Evolutionary conservation across 1,139 yeast genomes (phyloP).

Genomic region (Torulaspora globosa): DNA sequence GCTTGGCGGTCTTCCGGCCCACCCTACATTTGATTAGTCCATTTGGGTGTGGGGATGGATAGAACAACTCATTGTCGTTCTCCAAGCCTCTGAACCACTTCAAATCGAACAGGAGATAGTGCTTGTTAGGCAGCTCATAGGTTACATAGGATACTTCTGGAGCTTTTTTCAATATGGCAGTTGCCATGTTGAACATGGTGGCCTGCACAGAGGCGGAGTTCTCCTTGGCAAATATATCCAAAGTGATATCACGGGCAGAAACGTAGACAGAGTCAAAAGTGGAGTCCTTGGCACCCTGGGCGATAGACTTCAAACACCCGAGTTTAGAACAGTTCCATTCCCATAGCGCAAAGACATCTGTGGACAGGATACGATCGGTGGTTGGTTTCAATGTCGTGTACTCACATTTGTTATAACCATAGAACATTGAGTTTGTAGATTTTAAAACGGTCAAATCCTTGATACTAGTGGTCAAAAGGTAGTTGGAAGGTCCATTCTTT

Average conservation of each 20-base stretch:
- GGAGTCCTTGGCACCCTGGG: slow-evolving; percentile 53
- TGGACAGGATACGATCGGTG: slow-evolving; percentile 76
- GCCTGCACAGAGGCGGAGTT: slow-evolving; percentile 92
- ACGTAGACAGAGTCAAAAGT: slow-evolving; percentile 60
- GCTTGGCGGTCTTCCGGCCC: slow-evolving; percentile 56
- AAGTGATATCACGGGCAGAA: slow-evolving; percentile 61
- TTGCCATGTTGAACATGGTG: slow-evolving; percentile 89
- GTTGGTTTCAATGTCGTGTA: slow-evolving; percentile 84
- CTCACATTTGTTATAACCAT: slow-evolving; percentile 80
- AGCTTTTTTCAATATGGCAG: slow-evolving; percentile 58
- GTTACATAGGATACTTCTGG: slow-evolving; percentile 59
- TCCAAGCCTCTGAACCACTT: slow-evolving; percentile 76
- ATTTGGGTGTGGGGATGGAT: slow-evolving; percentile 89
- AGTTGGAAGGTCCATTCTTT: slow-evolving; percentile 45
- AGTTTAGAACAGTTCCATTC: slow-evolving; percentile 53
- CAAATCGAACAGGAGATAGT: slow-evolving; percentile 74
- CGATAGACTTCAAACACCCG: slow-evolving; percentile 49
- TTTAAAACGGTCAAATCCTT: slow-evolving; percentile 83
- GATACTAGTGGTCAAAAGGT: slow-evolving; percentile 62
- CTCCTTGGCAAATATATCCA: slow-evolving; percentile 76
- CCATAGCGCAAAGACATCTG: slow-evolving; percentile 81
- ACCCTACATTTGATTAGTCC: slow-evolving; percentile 87
- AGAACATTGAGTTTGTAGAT: slow-evolving; percentile 92
- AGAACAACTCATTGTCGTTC: slow-evolving; percentile 76
- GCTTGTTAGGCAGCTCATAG: slow-evolving; percentile 84